A percentile compares a stretch with the other conserved stretches of the same genome.
phyloP scores from a whole-genome alignment of 768 basidiomycete species.

The Boletus sensibilis region DNA sequence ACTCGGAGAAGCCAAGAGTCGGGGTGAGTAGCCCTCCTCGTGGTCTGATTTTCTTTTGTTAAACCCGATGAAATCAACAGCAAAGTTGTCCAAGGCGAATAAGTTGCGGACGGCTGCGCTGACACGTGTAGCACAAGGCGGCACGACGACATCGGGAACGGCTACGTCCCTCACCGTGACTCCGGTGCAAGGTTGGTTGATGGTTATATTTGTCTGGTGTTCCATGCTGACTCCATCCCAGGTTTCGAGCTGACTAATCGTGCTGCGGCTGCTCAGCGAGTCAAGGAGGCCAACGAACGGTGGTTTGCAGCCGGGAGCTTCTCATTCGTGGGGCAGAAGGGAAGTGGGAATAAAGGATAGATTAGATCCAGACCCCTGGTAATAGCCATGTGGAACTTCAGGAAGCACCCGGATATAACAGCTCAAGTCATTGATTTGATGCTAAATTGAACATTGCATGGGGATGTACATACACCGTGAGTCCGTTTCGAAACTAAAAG shows the following conservation, averaged over 20 bases:
- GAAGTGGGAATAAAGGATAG: slow-evolving; percentile 29
- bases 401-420: neutral
- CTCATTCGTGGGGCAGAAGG: slow-evolving; percentile 69
- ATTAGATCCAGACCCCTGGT: neutral
- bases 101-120: slow-evolving; percentile 86
- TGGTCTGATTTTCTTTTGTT: neutral
- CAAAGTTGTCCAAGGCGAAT: slow-evolving; percentile 94
- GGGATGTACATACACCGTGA: slow-evolving; percentile 12
- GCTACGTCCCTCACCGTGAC: slow-evolving; percentile 93
- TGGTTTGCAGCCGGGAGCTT: slow-evolving; percentile 93
- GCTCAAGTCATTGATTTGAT: neutral
- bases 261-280: slow-evolving; percentile 76
- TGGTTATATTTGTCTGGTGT: neutral
- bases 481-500: slow-evolving; percentile 12
- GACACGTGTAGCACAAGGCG: slow-evolving; percentile 64
- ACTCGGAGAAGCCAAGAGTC: slow-evolving; percentile 84
- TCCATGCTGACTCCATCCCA: slow-evolving; percentile 17
- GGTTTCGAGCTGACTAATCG: slow-evolving; percentile 96
- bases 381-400: neutral
- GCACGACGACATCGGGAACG: slow-evolving; percentile 67
- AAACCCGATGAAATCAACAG: slow-evolving; percentile 40
- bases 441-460: slow-evolving; percentile 7
- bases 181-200: slow-evolving; percentile 79
- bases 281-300: slow-evolving; percentile 93
- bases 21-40: slow-evolving; percentile 55